A percentile compares a stretch with the other conserved stretches of the same genome.
These are phyloP conservation scores for Cordyceps cateniannulata DNA, from an alignment of 2,329 filamentous ascomycete genomes.

Conservation along the genomic window DNA sequence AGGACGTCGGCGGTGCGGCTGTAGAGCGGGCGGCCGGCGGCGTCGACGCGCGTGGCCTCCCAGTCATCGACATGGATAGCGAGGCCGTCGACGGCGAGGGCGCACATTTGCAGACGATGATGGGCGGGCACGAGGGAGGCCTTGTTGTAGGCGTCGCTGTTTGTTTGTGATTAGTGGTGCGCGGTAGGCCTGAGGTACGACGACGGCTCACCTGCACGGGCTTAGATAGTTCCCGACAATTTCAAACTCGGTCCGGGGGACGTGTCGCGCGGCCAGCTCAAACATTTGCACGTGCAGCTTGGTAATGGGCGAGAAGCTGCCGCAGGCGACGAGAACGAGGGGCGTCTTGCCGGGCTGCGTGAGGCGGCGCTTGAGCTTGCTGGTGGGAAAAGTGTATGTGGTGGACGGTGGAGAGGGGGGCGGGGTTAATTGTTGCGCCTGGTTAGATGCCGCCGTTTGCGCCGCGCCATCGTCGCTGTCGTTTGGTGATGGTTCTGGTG, in stretches of 20 bases:
- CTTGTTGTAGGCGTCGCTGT: slow-evolving; percentile 31
- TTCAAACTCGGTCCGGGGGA: slow-evolving; percentile 59
- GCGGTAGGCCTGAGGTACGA: neutral
- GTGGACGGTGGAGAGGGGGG: slow-evolving; percentile 17
- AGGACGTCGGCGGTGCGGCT: slow-evolving; percentile 83
- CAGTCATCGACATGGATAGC: slow-evolving; percentile 81
- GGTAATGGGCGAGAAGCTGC: slow-evolving; percentile 67
- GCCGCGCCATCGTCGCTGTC: neutral
- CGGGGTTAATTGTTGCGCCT: neutral
- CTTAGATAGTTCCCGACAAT: slow-evolving; percentile 69
- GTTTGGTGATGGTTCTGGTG: neutral
- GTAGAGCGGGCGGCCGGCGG: slow-evolving; percentile 49
- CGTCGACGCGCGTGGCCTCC: slow-evolving; percentile 63
- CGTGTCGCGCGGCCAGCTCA: slow-evolving; percentile 77
- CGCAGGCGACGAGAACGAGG: slow-evolving; percentile 63
- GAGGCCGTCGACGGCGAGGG: slow-evolving; percentile 68
- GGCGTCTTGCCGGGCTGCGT: slow-evolving; percentile 51
- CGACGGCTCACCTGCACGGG: slow-evolving; percentile 9
- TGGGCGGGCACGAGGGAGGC: slow-evolving; percentile 31
- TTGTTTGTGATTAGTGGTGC: neutral
- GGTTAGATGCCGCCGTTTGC: neutral
- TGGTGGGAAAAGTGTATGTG: slow-evolving; percentile 54
- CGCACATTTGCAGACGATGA: slow-evolving; percentile 64
- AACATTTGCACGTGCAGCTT: slow-evolving; percentile 82
- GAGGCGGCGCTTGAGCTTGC: slow-evolving; percentile 46